A percentile compares a stretch with the other conserved stretches of the same genome.
Conservation (phyloP, 148 eudicot species). For the Mesembryanthemum crystallinum region DNA sequence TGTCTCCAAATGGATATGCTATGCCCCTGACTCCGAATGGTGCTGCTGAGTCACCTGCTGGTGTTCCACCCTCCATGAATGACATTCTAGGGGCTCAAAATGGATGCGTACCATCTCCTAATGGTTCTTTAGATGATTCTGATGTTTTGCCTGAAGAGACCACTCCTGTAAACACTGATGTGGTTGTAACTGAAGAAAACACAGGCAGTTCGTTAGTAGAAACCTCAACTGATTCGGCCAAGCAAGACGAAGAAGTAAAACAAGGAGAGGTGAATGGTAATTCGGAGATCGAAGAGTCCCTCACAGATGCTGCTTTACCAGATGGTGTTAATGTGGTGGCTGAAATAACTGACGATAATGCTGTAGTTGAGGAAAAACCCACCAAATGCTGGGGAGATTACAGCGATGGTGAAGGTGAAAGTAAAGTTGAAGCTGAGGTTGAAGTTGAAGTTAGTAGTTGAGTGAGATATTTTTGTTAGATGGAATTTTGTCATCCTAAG, state of each 20-base stretch:
- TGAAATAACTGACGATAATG: constrained; percentile 24
- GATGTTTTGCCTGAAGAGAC: constrained; percentile 35
- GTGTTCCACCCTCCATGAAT: constrained; percentile 31
- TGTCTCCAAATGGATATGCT: constrained; percentile 46
- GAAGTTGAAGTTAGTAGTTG: constrained; percentile 39
- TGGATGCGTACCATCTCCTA: constrained; percentile 36
- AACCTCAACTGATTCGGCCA: constrained; percentile 13
- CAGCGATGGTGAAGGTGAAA: constrained; percentile 65
- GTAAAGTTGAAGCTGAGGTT: constrained; percentile 26
- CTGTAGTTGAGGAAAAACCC: constrained; percentile 38
- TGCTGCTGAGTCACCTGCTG: constrained; percentile 24
- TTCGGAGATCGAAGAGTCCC: constrained; percentile 32
- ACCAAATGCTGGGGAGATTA: constrained; percentile 79
- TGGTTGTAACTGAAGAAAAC: constrained; percentile 25
- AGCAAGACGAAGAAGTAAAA: constrained; percentile 27
- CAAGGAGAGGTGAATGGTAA: constrained; percentile 18
- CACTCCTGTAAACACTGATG: constrained; percentile 25
- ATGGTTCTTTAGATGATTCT: constrained; percentile 38
- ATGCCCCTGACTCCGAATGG: constrained; percentile 40
- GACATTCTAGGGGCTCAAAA: constrained; percentile 34
- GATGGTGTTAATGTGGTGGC: constrained; percentile 15
- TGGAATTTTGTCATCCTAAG: background rate
- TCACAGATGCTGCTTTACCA: constrained; percentile 16
- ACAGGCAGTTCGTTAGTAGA: constrained; percentile 19
- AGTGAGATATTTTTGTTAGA: constrained; percentile 24